Evolutionary conservation across 2,329 filamentous ascomycete genomes (phyloP), one percentile per base, ranked within the genome.

Genomic region (Biscogniauxia sp.): DNA sequence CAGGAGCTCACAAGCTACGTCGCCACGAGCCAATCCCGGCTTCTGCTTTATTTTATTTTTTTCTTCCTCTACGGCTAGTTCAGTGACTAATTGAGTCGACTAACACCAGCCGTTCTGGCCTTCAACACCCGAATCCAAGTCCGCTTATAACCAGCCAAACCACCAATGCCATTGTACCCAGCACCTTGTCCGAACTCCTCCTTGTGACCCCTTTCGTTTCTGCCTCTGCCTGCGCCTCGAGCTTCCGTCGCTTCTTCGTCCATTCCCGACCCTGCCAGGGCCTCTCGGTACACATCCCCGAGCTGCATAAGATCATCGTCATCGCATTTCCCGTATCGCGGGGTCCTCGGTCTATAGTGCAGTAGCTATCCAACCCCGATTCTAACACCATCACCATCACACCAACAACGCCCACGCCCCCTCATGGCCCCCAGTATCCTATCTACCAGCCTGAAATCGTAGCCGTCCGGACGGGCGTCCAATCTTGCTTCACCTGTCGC

Each of bases 21-120:
- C 57, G 63, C 63, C 62, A 62, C 45, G 50, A 55, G 53, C 68
- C 68, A 70, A 68, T 69, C 55, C 64, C 63, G 66, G 66, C 60
- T 63, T 62, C 66, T 58, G 49, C 61, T 61, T 55, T 60, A 59
- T 58, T 57, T 53, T 61, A 62, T 51, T 45, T 32, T 53, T 57
- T 56, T 55, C 4, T 19, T 51, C 11, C 20, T 37, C 8, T 51
- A 60, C 26, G 53, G 19, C 20, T 49, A 53, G 41, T 25, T 23
- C 51, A 28, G 51, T 60, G 58, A 59, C 37, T 45, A 45, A 45
- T 45, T 45, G 37, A 45, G 37, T 45, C 15, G 13, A 45, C n/a
- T 37, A 37, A 37, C 32, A 37, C 13, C 9, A 37, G 8, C 32
- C 32, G 13, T 61, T 61, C 61, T 63, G 60, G 53, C 54, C 23